Evolutionary conservation across 2,329 filamentous ascomycete species (phyloP).

Genomic region (Fusarium marasasianum): DNA sequence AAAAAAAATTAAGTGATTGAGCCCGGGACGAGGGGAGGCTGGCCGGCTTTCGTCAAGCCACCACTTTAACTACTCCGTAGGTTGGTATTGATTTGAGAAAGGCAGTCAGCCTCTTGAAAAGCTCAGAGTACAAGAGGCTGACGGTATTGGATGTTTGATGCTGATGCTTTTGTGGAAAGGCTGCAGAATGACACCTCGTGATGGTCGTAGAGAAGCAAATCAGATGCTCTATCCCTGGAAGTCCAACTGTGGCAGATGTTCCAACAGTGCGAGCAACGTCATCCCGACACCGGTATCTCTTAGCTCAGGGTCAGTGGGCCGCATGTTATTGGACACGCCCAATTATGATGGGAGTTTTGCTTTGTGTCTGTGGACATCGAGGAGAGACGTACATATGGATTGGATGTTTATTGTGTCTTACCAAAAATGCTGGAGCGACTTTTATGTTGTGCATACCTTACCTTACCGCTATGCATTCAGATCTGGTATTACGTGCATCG

Average conservation of each 20-base stretch:
- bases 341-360: slow-evolving; percentile 2
- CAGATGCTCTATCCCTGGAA: neutral
- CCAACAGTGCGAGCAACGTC: slow-evolving; percentile 37
- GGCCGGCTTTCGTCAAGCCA: slow-evolving; percentile 14
- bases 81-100: neutral
- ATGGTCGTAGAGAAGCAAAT: slow-evolving; percentile 8
- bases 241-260: slow-evolving; percentile 20
- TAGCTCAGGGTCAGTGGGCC: slow-evolving; percentile 20
- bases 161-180: neutral
- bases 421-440: slow-evolving; percentile 14
- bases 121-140: slow-evolving; percentile 5
- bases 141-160: slow-evolving; percentile 2
- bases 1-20: neutral
- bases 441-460: slow-evolving; percentile 40
- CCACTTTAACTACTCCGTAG: neutral
- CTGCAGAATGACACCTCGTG: slow-evolving; percentile 16
- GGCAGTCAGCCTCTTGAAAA: neutral
- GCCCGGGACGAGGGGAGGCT: slow-evolving; percentile 3
- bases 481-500: slow-evolving; percentile 33
- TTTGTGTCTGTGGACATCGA: slow-evolving; percentile 6
- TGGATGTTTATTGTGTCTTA: slow-evolving; percentile 17
- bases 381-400: neutral
- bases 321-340: slow-evolving; percentile 11
- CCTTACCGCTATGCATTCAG: slow-evolving; percentile 30
- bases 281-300: slow-evolving; percentile 1